phyloP scores from a whole-genome alignment of 208 protist species.

The Trypanosomatidae sp. region DNA sequence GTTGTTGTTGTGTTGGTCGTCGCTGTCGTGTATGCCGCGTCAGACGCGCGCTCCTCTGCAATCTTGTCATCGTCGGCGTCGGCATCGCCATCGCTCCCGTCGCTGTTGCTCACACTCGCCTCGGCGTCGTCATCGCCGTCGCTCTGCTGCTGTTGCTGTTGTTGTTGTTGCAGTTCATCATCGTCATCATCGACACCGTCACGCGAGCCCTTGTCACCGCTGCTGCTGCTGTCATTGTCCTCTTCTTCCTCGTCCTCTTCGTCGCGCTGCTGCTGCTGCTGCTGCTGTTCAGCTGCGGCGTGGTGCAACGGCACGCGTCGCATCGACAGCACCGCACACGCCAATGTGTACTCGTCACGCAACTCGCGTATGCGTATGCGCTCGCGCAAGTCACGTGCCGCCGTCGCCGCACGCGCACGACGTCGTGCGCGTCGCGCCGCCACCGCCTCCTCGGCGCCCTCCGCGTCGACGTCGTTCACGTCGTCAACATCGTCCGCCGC shows the following conservation, averaged over 20 bases:
- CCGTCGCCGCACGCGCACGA: conserved; percentile 11
- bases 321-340: conserved; percentile 25
- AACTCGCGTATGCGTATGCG: conserved; percentile 31
- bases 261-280: background rate
- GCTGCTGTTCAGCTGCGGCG: conserved; percentile 2
- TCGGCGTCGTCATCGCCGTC: conserved; percentile 5
- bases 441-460: conserved; percentile 10
- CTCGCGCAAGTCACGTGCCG: conserved; percentile 25
- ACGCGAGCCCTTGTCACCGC: no score
- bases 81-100: conserved; percentile 4
- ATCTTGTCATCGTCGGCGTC: conserved; percentile 8
- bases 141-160: no score
- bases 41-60: conserved; percentile 3
- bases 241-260: conserved; percentile 6
- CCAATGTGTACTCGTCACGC: conserved; percentile 51
- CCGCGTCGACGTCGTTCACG: conserved; percentile 5
- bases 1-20: conserved; percentile 6
- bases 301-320: conserved; percentile 25
- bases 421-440: conserved; percentile 5
- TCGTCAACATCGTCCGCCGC: conserved; percentile 6
- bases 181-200: no score
- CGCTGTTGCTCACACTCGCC: background rate
- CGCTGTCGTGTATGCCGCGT: background rate
- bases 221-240: background rate
- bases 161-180: no score